Conservation (phyloP, 257 asterid species). For the Paulownia fortunei region DNA sequence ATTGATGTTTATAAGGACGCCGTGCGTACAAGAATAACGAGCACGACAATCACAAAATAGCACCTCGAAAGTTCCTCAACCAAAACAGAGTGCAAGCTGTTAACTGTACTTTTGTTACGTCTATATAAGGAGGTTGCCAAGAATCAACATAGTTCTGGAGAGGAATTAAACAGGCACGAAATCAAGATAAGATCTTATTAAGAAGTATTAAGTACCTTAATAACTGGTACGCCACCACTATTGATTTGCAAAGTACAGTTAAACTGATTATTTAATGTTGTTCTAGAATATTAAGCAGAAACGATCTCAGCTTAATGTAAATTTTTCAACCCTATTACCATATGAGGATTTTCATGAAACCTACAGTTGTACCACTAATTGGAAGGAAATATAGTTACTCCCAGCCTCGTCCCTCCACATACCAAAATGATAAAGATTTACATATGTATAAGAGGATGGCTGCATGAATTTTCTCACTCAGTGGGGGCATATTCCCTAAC, state of each 20-base stretch:
- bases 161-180: neutral
- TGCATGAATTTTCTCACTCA: neutral
- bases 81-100: neutral
- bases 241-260: neutral
- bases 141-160: neutral
- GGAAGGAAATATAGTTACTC: neutral
- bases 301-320: constrained; percentile 7
- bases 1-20: neutral
- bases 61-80: neutral
- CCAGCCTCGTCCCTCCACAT: neutral
- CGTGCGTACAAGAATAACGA: neutral
- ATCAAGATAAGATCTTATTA: neutral
- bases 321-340: neutral
- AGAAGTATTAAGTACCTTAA: constrained; percentile 24
- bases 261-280: neutral
- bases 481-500: neutral
- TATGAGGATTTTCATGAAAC: neutral
- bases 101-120: neutral
- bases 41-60: neutral
- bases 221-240: constrained; percentile 3
- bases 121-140: neutral
- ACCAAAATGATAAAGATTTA: neutral
- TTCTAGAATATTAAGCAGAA: neutral
- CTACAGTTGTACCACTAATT: neutral
- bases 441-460: neutral